Percentiles rank a stretch among this genome's conserved stretches.
Conservation (phyloP, 2,329 filamentous ascomycete species). For the Pyrenophora tritici-repentis region DNA sequence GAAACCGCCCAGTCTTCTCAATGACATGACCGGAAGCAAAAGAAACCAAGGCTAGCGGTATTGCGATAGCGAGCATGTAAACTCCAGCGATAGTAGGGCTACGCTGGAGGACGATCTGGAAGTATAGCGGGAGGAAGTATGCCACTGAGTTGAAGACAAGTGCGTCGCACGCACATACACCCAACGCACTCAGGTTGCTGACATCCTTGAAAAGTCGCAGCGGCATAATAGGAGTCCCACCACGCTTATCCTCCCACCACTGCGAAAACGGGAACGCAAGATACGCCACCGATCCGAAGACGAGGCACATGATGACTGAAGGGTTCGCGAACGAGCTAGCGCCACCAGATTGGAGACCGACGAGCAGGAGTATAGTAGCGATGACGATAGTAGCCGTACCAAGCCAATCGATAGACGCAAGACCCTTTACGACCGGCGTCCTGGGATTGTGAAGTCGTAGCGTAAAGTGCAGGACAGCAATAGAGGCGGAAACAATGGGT, state of each 20-base stretch:
- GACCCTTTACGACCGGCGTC: conserved; percentile 52
- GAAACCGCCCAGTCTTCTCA: conserved; percentile 50
- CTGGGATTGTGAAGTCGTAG: conserved; percentile 59
- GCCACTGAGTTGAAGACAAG: conserved; percentile 68
- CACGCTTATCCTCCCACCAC: conserved; percentile 63
- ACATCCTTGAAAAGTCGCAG: conserved; percentile 64
- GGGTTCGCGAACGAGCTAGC: conserved; percentile 54
- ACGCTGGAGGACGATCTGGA: conserved; percentile 69
- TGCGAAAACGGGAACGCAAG: conserved; percentile 64
- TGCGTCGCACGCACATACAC: conserved; percentile 55
- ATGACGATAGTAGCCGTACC: conserved; percentile 56
- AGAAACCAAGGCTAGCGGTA: conserved; percentile 52
- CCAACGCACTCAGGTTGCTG: conserved; percentile 62
- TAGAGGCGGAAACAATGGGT: conserved; percentile 56
- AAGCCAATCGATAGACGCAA: conserved; percentile 59
- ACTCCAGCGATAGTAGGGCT: conserved; percentile 63
- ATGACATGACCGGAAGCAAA: conserved; percentile 54
- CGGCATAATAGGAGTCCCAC: conserved; percentile 70
- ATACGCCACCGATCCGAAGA: conserved; percentile 54
- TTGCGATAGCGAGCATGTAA: conserved; percentile 64
- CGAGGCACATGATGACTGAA: conserved; percentile 57
- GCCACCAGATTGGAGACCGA: conserved; percentile 60
- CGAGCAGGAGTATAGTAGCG: conserved; percentile 56
- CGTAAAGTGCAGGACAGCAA: conserved; percentile 56
- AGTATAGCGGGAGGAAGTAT: conserved; percentile 76